Base-by-base conservation (phyloP, 2,329 filamentous ascomycete species). In the Catunica adiposa region DNA sequence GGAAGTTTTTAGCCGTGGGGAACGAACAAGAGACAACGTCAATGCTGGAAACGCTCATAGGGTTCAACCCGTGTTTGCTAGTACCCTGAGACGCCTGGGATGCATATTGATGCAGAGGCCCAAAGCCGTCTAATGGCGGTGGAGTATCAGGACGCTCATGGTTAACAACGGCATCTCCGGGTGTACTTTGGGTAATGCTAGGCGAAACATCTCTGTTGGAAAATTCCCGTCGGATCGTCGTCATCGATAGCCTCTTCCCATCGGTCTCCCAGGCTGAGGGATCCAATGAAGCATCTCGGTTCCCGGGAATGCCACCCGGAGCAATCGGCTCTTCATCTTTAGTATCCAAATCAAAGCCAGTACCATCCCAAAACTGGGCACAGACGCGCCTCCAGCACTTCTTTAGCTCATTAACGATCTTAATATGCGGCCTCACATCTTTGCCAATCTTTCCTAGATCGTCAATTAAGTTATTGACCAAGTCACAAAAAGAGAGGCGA, bases 331-430 rank as follows among this genome's bases (percentile, higher is more conserved):
- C 73, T 25, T 86, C 80, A 2, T 80, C 73, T 14, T 74, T 76
- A 11, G 79, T 71, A 47, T 79, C 76, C 7, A 38, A 46, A 8
- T 25, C 20, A 20, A 17, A 42, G 1, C 74, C 71, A 59, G 83
- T 74, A 37, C 82, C 82, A 60, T 94, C 86, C 90, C 92, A 98
- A 66, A 89, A 95, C 56, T 89, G 71, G 0, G 85, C 82, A 66
- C 89, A 97, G 20, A 92, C 86, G 53, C 89, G 79, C 66, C 89
- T 83, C 92, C 92, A 98, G 66, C 92, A 97, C 66, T 95, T 94
- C 68, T 98, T 98, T 60, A 98, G 72, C 68, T 98, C 92, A 29
- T 84, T 82, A 37, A 98, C 74, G 61, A 97, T 94, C 67, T 96
- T 96, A 22, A 82, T 64, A 57, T 82, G 78, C 15, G 75, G 70